These are phyloP conservation scores for Exophiala phaeomuriformis DNA, from an alignment of 2,329 filamentous ascomycete genomes.

Conservation along the genomic window DNA sequence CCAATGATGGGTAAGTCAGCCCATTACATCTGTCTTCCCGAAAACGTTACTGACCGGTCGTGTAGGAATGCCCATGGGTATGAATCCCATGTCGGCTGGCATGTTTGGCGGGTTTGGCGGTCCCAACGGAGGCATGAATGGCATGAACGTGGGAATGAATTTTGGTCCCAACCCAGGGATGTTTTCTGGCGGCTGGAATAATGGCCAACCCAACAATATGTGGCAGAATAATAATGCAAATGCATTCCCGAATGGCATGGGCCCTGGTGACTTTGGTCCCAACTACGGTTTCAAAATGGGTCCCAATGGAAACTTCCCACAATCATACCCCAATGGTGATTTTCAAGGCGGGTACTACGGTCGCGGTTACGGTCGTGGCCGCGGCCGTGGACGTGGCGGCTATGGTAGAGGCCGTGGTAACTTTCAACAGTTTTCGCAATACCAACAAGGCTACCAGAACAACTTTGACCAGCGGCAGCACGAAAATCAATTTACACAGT, in stretches of 20 bases:
- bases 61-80: conserved; percentile 68
- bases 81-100: conserved; percentile 41
- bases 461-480: conserved; percentile 17
- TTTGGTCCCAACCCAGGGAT: conserved; percentile 49
- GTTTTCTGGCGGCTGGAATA: conserved; percentile 65
- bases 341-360: conserved; percentile 63
- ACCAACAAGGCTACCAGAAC: conserved; percentile 26
- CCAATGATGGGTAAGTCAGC: conserved; percentile 69
- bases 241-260: conserved; percentile 66
- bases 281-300: conserved; percentile 71
- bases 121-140: conserved; percentile 71
- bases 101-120: conserved; percentile 44
- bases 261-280: conserved; percentile 67
- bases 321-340: conserved; percentile 53
- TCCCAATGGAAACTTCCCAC: conserved; percentile 70
- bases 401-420: conserved; percentile 35
- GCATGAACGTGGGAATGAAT: conserved; percentile 69
- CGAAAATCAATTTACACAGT: conserved; percentile 11
- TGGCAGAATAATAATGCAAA: conserved; percentile 88
- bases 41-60: neutral
- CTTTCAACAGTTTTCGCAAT: conserved; percentile 32
- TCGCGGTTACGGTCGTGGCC: conserved; percentile 61
- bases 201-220: conserved; percentile 60
- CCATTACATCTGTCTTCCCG: conserved; percentile 12
- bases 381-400: conserved; percentile 56